phyloP scores from a whole-genome alignment of 768 basidiomycete genomes.

The Kwoniella bestiolae region DNA sequence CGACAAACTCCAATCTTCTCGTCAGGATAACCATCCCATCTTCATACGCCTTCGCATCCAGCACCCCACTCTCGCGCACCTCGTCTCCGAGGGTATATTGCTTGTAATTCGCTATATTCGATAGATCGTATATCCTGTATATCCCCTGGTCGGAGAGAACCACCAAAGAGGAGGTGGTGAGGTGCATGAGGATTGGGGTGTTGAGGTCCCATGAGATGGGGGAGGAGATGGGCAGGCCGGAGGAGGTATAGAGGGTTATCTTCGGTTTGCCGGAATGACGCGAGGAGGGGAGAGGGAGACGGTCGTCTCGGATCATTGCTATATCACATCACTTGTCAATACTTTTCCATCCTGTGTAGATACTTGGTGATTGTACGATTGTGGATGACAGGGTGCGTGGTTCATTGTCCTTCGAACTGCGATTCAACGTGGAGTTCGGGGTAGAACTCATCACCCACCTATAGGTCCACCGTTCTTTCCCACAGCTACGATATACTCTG shows the following conservation, averaged over 20 bases:
- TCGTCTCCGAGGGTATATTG: conserved; percentile 84
- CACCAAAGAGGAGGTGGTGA: conserved; percentile 61
- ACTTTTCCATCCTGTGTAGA: too few species aligned
- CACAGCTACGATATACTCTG: conserved; percentile 77
- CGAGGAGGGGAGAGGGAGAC: conserved; percentile 75
- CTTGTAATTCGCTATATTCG: conserved; percentile 72
- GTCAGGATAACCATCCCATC: conserved; percentile 85
- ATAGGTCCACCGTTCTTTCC: conserved; percentile 87
- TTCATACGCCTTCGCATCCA: conserved; percentile 84
- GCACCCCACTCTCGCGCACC: conserved; percentile 74
- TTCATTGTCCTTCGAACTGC: too few species aligned
- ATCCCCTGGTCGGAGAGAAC: conserved; percentile 89
- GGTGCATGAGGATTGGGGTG: conserved; percentile 68
- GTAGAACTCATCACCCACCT: too few species aligned
- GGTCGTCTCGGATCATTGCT: conserved; percentile 87
- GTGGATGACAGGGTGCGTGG: too few species aligned
- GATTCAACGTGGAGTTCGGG: too few species aligned
- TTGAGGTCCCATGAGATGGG: conserved; percentile 79
- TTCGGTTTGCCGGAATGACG: conserved; percentile 70
- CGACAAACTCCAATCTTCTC: conserved; percentile 72
- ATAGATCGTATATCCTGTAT: conserved; percentile 74
- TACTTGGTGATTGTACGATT: too few species aligned
- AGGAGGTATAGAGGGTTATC: conserved; percentile 83
- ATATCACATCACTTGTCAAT: too few species aligned
- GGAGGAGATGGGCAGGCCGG: conserved; percentile 67